A percentile compares a stretch with the other conserved stretches of the same genome.
These are phyloP conservation scores for Wickerhamomyces silvicola DNA, from an alignment of 805 yeast species.

Conservation along the genomic window DNA sequence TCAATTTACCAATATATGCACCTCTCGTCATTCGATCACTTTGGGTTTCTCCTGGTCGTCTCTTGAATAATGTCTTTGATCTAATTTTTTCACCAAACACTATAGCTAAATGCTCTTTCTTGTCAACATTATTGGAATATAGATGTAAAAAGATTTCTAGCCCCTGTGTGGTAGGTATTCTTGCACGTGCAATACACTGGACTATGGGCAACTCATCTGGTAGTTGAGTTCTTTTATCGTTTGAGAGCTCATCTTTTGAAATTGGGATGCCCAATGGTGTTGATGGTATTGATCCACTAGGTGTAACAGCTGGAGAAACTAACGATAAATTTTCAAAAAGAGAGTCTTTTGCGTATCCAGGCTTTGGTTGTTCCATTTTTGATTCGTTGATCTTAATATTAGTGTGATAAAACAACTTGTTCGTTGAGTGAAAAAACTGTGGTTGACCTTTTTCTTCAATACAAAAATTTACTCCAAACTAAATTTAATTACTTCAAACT, in stretches of 20 bases:
- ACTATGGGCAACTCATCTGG: conserved; percentile 66
- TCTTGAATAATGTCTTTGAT: conserved; percentile 62
- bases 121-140: conserved; percentile 78
- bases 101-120: conserved; percentile 93
- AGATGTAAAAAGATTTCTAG: conserved; percentile 90
- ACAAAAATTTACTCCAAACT: no score
- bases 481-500: neutral
- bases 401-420: neutral
- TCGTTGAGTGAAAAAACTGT: neutral
- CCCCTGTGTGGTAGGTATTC: conserved; percentile 94
- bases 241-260: conserved; percentile 2
- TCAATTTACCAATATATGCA: conserved; percentile 85
- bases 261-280: conserved; percentile 24
- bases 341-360: conserved; percentile 10
- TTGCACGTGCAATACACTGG: conserved; percentile 84
- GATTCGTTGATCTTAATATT: neutral
- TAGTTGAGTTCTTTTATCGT: conserved; percentile 31
- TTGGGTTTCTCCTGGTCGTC: conserved; percentile 68
- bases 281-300: conserved; percentile 19
- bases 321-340: conserved; percentile 31
- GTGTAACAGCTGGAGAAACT: conserved; percentile 35
- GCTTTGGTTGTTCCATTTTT: conserved; percentile 14
- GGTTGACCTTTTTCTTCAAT: neutral
- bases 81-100: conserved; percentile 92
- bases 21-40: conserved; percentile 97